A percentile compares a stretch with the other conserved stretches of the same genome.
Evolutionary conservation across 495 filamentous ascomycete species (phyloP).

Genomic region (Viridothelium virens): DNA sequence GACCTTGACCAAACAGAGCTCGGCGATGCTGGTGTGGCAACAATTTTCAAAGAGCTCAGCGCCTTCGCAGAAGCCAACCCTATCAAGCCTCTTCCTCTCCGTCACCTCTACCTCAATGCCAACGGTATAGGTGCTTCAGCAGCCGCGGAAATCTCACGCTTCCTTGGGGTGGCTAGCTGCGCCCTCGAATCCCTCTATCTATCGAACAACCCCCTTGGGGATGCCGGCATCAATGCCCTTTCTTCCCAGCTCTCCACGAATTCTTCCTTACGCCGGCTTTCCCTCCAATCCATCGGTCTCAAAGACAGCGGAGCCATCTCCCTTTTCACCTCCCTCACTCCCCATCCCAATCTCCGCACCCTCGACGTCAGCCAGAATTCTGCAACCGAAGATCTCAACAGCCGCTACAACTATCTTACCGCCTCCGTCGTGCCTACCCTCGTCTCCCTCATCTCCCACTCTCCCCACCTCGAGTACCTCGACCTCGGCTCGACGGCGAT

Average conservation of each 20-base stretch:
- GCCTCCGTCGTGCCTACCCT: slow-evolving; percentile 16
- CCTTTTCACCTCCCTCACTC: slow-evolving; percentile 24
- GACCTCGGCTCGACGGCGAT: slow-evolving; percentile 25
- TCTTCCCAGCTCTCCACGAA: slow-evolving; percentile 27
- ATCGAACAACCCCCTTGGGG: slow-evolving; percentile 33
- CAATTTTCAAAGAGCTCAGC: slow-evolving; percentile 30
- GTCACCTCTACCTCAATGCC: slow-evolving; percentile 38
- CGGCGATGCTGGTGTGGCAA: slow-evolving; percentile 33
- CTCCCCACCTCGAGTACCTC: slow-evolving; percentile 23
- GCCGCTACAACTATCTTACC: slow-evolving; percentile 33
- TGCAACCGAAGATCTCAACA: slow-evolving; percentile 34
- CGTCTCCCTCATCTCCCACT: slow-evolving; percentile 17
- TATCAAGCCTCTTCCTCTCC: slow-evolving; percentile 23
- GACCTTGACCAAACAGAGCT: slow-evolving; percentile 41
- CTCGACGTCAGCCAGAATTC: slow-evolving; percentile 34
- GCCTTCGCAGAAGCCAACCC: slow-evolving; percentile 10
- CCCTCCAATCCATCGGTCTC: slow-evolving; percentile 29
- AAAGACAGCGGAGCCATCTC: slow-evolving; percentile 23
- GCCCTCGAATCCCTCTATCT: slow-evolving; percentile 32
- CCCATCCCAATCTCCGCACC: slow-evolving; percentile 21
- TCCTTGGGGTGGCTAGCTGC: slow-evolving; percentile 28
- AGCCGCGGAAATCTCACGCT: slow-evolving; percentile 28
- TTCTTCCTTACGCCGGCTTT: slow-evolving; percentile 28
- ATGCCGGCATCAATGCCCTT: slow-evolving; percentile 24
- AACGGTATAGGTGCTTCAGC: slow-evolving; percentile 30